A percentile compares a stretch with the other conserved stretches of the same genome.
These are phyloP conservation scores for Guyanaporus albipodus DNA, from an alignment of 768 basidiomycete genomes.

Conservation along the genomic window DNA sequence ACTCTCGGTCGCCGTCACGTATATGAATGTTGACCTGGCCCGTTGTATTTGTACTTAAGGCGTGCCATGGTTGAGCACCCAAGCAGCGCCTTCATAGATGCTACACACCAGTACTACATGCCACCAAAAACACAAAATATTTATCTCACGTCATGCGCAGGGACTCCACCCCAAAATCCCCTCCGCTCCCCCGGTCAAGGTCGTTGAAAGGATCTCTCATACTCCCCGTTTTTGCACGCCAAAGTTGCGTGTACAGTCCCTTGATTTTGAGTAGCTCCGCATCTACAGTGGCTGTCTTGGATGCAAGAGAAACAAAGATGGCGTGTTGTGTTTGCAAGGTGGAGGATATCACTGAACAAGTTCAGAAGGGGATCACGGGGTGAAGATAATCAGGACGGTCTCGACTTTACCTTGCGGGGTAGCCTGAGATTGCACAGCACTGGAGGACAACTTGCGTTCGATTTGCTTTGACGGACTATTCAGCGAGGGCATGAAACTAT, in stretches of 20 bases:
- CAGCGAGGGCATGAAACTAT: not conserved
- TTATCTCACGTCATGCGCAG: conserved; percentile 20
- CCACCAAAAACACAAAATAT: too few species aligned
- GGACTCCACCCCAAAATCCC: conserved; percentile 43
- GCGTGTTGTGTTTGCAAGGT: conserved; percentile 79
- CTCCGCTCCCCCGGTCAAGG: conserved; percentile 35
- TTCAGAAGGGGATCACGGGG: not conserved
- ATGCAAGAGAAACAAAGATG: conserved; percentile 72
- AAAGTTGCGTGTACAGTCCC: conserved; percentile 67
- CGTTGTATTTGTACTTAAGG: too few species aligned
- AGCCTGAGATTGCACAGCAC: conserved; percentile 55
- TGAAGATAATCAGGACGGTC: not conserved
- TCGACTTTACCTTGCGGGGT: conserved; percentile 68
- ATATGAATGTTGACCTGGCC: too few species aligned
- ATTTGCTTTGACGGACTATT: conserved; percentile 43
- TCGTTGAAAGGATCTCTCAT: conserved; percentile 78
- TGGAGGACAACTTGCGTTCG: conserved; percentile 73
- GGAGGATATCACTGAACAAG: conserved; percentile 57
- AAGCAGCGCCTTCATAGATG: too few species aligned
- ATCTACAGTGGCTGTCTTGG: conserved; percentile 70
- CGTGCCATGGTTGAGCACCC: too few species aligned
- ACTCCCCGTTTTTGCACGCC: conserved; percentile 77
- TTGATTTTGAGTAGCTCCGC: conserved; percentile 76
- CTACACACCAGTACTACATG: too few species aligned
- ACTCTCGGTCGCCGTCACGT: too few species aligned